Evolutionary conservation across 768 basidiomycete species (phyloP).

Genomic region (Lepiota venenata): DNA sequence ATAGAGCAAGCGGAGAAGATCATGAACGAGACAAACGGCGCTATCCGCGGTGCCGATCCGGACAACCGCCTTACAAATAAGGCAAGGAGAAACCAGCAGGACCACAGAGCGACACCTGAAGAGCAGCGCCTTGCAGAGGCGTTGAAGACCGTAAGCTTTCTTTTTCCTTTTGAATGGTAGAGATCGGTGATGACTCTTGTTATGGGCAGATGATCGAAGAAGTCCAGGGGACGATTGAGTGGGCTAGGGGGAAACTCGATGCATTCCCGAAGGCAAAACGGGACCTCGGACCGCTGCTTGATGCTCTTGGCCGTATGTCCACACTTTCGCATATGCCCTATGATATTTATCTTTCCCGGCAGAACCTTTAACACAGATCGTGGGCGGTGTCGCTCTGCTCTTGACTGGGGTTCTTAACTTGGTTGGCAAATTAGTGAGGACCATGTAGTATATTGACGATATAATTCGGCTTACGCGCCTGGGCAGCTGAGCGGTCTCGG

Average conservation of each 20-base stretch:
- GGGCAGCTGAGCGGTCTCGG: slow-evolving; percentile 26
- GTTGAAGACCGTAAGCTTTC: slow-evolving; percentile 28
- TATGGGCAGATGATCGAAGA: slow-evolving; percentile 27
- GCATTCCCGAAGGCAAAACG: slow-evolving; percentile 34
- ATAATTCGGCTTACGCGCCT: too few species aligned
- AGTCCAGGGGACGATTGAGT: slow-evolving; percentile 35
- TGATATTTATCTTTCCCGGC: neutral
- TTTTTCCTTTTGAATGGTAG: neutral
- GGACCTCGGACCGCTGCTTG: slow-evolving; percentile 34
- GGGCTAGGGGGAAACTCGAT: slow-evolving; percentile 33
- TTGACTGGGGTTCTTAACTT: slow-evolving; percentile 34
- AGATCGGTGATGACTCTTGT: neutral
- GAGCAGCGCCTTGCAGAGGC: slow-evolving; percentile 37
- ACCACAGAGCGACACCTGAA: slow-evolving; percentile 33
- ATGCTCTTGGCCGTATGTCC: slow-evolving; percentile 30
- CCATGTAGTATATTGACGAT: neutral
- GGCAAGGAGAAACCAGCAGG: slow-evolving; percentile 29
- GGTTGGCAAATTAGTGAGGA: slow-evolving; percentile 24
- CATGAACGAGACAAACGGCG: slow-evolving; percentile 34
- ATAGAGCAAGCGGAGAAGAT: slow-evolving; percentile 35
- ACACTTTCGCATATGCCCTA: neutral
- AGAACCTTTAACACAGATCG: slow-evolving; percentile 36
- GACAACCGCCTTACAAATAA: slow-evolving; percentile 30
- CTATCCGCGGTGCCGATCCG: slow-evolving; percentile 33
- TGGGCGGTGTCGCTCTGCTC: slow-evolving; percentile 32